Base-by-base conservation (phyloP, 2,329 filamentous ascomycete genomes). In the Zalaria obscura region DNA sequence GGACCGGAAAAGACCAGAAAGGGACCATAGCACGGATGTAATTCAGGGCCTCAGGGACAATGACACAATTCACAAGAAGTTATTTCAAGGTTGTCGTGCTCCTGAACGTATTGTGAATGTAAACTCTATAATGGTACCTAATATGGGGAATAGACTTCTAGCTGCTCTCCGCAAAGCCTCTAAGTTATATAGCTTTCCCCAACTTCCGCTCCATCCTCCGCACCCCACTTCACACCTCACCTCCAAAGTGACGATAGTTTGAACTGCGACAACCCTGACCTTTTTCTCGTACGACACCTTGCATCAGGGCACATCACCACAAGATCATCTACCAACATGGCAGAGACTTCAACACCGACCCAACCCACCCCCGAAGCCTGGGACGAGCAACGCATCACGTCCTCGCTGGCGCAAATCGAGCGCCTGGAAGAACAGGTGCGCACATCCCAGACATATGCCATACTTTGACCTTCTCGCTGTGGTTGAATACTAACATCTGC, bases 341-440 rank as follows among this genome's bases (percentile, higher is more conserved):
- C 11, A 40, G 31, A 34, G 26, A 27, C 18, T 29, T 26, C 39
- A 11, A 25, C 39, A 25, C 25, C 35, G 4, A 38, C 38, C 18
- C 18, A 11, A 6, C 27, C 40, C 8, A 10, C 27, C 8, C 11
- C 36, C 35, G 27, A 35, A 10, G 11, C 35, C 10, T 64, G 60
- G 60, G 60, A 62, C 40, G 62, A 65, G 51, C 52, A 53, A 37
- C 57, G 60, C 43, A 61, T 58, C 46, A 57, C 56, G 49, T 55
- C 57, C 43, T 64, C 64, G 2, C 62, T 70, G 34, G 62, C 62
- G 29, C 59, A 63, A 36, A 55, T 70, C 18, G 63, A 67, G 47
- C 50, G 55, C 34, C 54, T 70, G 3, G 62, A 67, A 47, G 54
- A 59, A 35, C 60, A 67, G 52, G 66, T 65, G 46, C 25, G 45